Evolutionary conservation across 192 early-diverging fungal genomes (phyloP).

Genomic region (Coemansia sp.): DNA sequence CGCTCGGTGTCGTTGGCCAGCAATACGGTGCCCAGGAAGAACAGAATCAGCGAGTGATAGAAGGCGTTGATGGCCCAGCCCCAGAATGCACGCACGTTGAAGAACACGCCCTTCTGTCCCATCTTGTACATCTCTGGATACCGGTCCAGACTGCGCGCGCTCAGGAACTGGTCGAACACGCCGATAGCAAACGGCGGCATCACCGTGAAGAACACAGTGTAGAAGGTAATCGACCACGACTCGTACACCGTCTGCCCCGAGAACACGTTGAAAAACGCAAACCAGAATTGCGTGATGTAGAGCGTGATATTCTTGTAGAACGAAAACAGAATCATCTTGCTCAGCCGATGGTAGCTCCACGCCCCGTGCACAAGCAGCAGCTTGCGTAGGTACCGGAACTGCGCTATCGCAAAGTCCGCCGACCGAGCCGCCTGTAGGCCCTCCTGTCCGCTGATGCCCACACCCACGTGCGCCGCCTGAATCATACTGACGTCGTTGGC

Average conservation of each 20-base stretch:
- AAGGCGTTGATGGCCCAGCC: constrained; percentile 90
- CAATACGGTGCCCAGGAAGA: constrained; percentile 65
- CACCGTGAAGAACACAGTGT: constrained; percentile 93
- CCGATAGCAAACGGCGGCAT: constrained; percentile 94
- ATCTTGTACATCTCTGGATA: constrained; percentile 98
- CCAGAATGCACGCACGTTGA: constrained; percentile 91
- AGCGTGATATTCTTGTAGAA: constrained; percentile 99
- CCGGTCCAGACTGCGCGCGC: constrained; percentile 88
- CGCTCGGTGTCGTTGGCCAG: constrained; percentile 67
- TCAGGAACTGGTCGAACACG: constrained; percentile 96
- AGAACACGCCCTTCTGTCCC: constrained; percentile 62
- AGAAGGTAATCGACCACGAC: constrained; percentile 95
- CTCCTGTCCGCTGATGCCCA: constrained; percentile 95
- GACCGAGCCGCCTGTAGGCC: constrained; percentile 95
- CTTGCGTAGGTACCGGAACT: constrained; percentile 94
- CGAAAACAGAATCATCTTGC: constrained; percentile 94
- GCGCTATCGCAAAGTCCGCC: constrained; percentile 98
- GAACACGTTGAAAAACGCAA: constrained; percentile 90
- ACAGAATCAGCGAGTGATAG: constrained; percentile 87
- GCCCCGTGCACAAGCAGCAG: constrained; percentile 94
- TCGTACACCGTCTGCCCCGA: constrained; percentile 97
- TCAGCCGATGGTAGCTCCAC: constrained; percentile 95
- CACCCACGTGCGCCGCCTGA: constrained; percentile 97
- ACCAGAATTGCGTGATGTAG: constrained; percentile 99
- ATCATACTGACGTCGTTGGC: constrained; percentile 99